Conservation (phyloP, 2,329 filamentous ascomycete genomes). For the Curvularia sp. region DNA sequence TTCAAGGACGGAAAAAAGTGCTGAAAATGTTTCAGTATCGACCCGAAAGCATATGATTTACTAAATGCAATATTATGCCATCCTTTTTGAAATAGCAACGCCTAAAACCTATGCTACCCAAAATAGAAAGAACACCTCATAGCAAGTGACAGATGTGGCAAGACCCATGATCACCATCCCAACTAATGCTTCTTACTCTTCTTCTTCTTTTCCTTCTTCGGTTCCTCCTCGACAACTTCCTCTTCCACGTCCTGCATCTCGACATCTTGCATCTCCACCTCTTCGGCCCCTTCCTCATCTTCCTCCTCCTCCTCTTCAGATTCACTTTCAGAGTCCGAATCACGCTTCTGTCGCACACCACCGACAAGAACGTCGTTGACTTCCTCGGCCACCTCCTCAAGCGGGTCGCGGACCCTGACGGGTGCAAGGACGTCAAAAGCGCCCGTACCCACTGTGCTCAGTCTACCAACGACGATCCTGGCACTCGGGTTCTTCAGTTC, state of each 20-base stretch:
- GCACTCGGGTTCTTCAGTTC: conserved; percentile 84
- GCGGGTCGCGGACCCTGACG: conserved; percentile 39
- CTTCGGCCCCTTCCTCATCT: conserved; percentile 15
- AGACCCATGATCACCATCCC: conserved; percentile 2
- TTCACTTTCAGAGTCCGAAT: conserved; percentile 21
- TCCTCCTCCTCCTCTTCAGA: conserved; percentile 23
- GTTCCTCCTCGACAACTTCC: conserved; percentile 8
- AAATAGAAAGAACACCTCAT: conserved; percentile 8
- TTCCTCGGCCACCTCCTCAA: conserved; percentile 26
- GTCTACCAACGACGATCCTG: conserved; percentile 83
- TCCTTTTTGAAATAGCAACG: conserved; percentile 9
- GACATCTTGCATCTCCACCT: conserved; percentile 25
- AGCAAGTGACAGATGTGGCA: conserved; percentile 2
- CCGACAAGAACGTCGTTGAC: conserved; percentile 22
- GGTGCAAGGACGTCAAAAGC: conserved; percentile 80
- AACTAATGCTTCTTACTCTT: conserved; percentile 20
- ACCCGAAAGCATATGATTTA: conserved; percentile 1
- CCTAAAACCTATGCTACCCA: conserved; percentile 8
- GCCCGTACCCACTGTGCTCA: conserved; percentile 86
- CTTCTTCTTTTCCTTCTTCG: conserved; percentile 16
- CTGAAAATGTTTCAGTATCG: neutral
- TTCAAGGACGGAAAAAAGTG: neutral
- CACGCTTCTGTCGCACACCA: conserved; percentile 14
- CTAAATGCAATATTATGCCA: conserved; percentile 6
- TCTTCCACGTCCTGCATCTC: conserved; percentile 16